Evolutionary conservation across 2,329 filamentous ascomycete species (phyloP), one percentile per base, ranked within the genome.

Genomic region (Pseudogymnoascus sp.): DNA sequence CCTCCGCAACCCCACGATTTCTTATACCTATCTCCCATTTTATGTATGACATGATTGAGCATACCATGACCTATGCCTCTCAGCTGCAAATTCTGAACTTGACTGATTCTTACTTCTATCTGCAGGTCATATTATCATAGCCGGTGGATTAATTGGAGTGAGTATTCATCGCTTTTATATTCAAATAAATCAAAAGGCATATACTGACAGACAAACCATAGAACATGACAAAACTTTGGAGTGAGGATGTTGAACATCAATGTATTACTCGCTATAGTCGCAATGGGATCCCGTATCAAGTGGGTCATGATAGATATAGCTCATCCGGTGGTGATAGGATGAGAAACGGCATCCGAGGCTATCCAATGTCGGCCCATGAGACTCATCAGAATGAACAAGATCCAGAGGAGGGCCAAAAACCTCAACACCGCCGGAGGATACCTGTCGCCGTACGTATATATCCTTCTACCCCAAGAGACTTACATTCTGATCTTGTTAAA

Each of bases 371-470:
- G 11, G 42, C 66, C 33, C 65, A 65, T 21, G 71, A 71, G 17
- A 61, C 61, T 64, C 67, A 67, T 42, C 65, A 63, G 61, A 62
- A 61, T 17, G 68, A 68, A 26, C 68, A 64, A 63, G 64, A 64
- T 40, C 61, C 66, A 7, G 69, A 72, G 11, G 66, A 64, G 9
- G 70, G 72, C 7, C 60, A 64, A 28, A 70, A 65, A 17, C 61
- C 67, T 47, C 65, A 68, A 17, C 68, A 68, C 7, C 68, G 72
- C 63, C 70, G 71, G 61, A 80, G 84, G 60, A 84, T 84, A 61
- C 79, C 77, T 38, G 78, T 83, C 53, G 81, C 81, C 21, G 81
- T 83, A 75, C 69, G 72, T 69, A 21, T 69, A 21, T 26, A 57
- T 50, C 11, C 63, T 71, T 62, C 23, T 31, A n/a, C 33, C 68